A percentile compares a stretch with the other conserved stretches of the same genome.
Conservation (phyloP, 2,329 filamentous ascomycete species). For the Ascochyta lentis region DNA sequence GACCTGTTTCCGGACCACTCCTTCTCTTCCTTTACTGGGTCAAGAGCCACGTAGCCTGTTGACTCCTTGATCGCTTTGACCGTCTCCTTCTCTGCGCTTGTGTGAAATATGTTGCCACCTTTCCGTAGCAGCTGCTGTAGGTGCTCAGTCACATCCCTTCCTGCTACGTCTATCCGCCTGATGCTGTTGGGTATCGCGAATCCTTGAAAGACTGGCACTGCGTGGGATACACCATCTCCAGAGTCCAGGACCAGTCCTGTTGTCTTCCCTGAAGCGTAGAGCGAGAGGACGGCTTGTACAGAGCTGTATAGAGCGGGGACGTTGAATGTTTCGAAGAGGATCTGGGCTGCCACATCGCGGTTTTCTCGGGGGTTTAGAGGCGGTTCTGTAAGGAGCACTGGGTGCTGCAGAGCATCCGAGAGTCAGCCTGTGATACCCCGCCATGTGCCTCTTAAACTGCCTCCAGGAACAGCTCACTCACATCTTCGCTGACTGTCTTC, state of each 20-base stretch:
- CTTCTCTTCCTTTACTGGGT: conserved; percentile 94
- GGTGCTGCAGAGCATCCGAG: conserved; percentile 66
- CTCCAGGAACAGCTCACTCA: conserved; percentile 50
- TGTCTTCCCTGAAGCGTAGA: conserved; percentile 94
- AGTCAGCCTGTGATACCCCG: conserved; percentile 20
- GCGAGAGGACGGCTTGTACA: conserved; percentile 92
- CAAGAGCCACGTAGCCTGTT: conserved; percentile 86
- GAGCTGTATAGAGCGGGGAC: conserved; percentile 96
- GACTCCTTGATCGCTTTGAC: conserved; percentile 97
- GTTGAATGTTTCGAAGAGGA: conserved; percentile 98
- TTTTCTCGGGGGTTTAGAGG: conserved; percentile 95
- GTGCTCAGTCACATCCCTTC: conserved; percentile 94
- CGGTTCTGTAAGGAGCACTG: conserved; percentile 93
- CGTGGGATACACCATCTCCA: conserved; percentile 95
- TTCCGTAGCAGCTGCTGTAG: conserved; percentile 90
- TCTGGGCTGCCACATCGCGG: conserved; percentile 94
- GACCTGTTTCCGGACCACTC: conserved; percentile 84
- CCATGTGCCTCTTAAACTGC: conserved; percentile 6
- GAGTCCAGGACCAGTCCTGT: conserved; percentile 95
- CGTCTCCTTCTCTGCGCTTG: conserved; percentile 98
- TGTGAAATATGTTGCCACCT: conserved; percentile 93
- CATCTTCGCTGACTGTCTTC: conserved; percentile 97
- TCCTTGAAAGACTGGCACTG: conserved; percentile 96
- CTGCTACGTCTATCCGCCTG: conserved; percentile 92
- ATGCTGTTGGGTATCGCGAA: conserved; percentile 97